A percentile compares a stretch with the other conserved stretches of the same genome.
Conservation (phyloP, 176 grass and related monocot species). For the Carex pumila region DNA sequence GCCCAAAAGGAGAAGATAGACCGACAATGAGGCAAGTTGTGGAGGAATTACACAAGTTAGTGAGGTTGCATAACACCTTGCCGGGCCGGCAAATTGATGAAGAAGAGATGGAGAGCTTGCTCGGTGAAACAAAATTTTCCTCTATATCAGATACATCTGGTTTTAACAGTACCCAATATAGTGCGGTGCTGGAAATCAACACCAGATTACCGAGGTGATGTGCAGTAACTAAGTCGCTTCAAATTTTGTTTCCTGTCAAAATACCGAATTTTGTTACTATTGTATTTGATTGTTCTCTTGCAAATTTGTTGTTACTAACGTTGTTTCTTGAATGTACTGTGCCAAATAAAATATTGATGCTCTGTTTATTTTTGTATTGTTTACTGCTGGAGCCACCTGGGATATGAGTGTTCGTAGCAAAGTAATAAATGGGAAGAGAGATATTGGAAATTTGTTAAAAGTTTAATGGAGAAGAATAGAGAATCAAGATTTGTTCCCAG, state of each 20-base stretch:
- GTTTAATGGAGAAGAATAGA: too few relatives aligned
- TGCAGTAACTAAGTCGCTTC: background rate
- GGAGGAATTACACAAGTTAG: background rate
- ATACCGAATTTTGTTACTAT: background rate
- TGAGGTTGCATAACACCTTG: background rate
- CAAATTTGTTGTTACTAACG: background rate
- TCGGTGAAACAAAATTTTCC: background rate
- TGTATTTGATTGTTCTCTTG: background rate
- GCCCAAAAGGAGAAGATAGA: too few relatives aligned
- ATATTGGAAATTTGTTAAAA: too few relatives aligned
- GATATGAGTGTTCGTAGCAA: background rate
- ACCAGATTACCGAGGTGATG: background rate
- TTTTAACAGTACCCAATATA: background rate
- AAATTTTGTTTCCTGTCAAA: background rate
- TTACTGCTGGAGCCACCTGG: background rate
- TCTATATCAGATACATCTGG: background rate
- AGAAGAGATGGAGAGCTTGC: background rate
- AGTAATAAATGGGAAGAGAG: too few relatives aligned
- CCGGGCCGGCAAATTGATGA: background rate
- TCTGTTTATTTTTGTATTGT: too few relatives aligned
- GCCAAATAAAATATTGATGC: too few relatives aligned
- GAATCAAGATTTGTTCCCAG: too few relatives aligned
- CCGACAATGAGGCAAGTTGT: too few relatives aligned
- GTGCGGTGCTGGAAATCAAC: background rate
- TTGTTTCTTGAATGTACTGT: background rate